These are phyloP conservation scores for Pseudogymnoascus sp. DNA, from an alignment of 2,329 filamentous ascomycete genomes.

Conservation along the genomic window DNA sequence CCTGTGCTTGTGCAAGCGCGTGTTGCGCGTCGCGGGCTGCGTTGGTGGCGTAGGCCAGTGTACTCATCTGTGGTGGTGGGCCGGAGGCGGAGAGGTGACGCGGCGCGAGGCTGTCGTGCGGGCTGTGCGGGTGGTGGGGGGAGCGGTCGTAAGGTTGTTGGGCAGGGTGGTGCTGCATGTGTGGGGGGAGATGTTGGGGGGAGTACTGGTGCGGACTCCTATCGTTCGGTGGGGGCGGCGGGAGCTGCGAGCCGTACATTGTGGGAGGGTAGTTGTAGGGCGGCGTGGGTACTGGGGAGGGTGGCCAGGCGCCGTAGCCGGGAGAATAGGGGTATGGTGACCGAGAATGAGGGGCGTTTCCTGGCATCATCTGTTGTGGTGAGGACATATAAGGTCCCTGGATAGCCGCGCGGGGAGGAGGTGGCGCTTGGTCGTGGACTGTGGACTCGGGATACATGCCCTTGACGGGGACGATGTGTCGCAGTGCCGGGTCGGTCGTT, in stretches of 20 bases:
- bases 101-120: slow-evolving; percentile 19
- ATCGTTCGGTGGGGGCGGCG: slow-evolving; percentile 25
- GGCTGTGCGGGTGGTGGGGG: slow-evolving; percentile 16
- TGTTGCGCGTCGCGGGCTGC: background rate
- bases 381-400: slow-evolving; percentile 36
- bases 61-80: slow-evolving; percentile 15
- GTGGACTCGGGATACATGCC: slow-evolving; percentile 97
- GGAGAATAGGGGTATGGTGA: slow-evolving; percentile 32
- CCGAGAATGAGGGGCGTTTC: slow-evolving; percentile 30
- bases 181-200: slow-evolving; percentile 25
- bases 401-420: slow-evolving; percentile 69
- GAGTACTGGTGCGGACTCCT: slow-evolving; percentile 19
- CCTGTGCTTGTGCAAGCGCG: background rate
- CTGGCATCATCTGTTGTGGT: slow-evolving; percentile 32
- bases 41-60: background rate
- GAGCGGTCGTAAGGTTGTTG: slow-evolving; percentile 22
- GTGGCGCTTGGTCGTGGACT: slow-evolving; percentile 74
- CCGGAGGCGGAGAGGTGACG: slow-evolving; percentile 5
- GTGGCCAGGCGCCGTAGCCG: slow-evolving; percentile 43
- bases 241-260: slow-evolving; percentile 26
- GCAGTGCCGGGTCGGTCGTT: slow-evolving; percentile 67
- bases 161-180: slow-evolving; percentile 27
- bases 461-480: slow-evolving; percentile 78
- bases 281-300: slow-evolving; percentile 46
- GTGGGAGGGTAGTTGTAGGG: slow-evolving; percentile 40